These are phyloP conservation scores for Candida argentea DNA, from an alignment of 805 yeast species.

Conservation along the genomic window DNA sequence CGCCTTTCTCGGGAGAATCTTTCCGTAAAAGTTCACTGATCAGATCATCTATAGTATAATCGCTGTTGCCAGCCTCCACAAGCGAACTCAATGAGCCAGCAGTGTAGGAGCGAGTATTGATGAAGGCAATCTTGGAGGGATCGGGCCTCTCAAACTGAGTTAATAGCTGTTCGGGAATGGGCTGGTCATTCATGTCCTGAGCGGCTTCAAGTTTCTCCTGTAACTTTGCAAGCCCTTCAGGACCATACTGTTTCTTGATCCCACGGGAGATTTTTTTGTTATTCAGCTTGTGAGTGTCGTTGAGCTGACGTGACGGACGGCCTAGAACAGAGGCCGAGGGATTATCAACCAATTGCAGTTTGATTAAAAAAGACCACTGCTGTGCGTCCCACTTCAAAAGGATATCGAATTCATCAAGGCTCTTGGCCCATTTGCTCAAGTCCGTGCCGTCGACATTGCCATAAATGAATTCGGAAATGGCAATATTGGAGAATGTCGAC, in stretches of 20 bases:
- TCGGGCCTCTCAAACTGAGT: conserved; percentile 60
- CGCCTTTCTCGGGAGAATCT: conserved; percentile 26
- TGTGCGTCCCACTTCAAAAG: conserved; percentile 51
- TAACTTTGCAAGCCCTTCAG: conserved; percentile 46
- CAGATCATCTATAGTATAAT: conserved; percentile 16
- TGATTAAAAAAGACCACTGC: conserved; percentile 56
- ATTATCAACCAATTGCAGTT: conserved; percentile 46
- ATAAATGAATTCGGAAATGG: conserved; percentile 72
- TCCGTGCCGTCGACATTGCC: conserved; percentile 56
- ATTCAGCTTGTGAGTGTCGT: conserved; percentile 40
- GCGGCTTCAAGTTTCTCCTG: conserved; percentile 49
- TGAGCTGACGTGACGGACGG: conserved; percentile 56
- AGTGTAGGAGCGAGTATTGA: conserved; percentile 54
- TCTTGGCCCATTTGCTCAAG: conserved; percentile 43
- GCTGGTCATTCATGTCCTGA: conserved; percentile 54
- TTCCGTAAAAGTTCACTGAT: conserved; percentile 9
- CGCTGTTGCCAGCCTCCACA: conserved; percentile 9
- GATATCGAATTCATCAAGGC: conserved; percentile 48
- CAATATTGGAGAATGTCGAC: conserved; percentile 49
- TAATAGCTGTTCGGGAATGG: conserved; percentile 63
- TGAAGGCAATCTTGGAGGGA: conserved; percentile 64
- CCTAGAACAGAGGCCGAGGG: conserved; percentile 60
- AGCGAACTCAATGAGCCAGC: conserved; percentile 38
- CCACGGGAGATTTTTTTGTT: conserved; percentile 39
- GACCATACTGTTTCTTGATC: conserved; percentile 45